Evolutionary conservation across 2,329 filamentous ascomycete species (phyloP), one percentile per base, ranked within the genome.

Genomic region (Didymella segeticola): DNA sequence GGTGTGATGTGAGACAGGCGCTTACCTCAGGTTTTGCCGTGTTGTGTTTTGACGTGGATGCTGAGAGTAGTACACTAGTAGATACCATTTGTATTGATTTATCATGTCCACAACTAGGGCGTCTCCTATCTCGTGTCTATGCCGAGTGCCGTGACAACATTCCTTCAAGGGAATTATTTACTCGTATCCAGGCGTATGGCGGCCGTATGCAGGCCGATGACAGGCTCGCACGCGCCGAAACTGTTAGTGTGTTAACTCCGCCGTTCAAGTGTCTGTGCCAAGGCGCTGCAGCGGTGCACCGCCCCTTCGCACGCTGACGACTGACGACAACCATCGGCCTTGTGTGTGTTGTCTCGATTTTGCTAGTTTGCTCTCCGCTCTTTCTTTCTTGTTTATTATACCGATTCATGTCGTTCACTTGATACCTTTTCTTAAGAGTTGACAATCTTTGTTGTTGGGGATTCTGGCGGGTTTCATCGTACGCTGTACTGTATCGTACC

Each of bases 391-490:
- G 25, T 34, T 57, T 38, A 48, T 41, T 45, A 47, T 36, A 48
- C 50, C 53, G 33, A 58, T 64, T 59, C 33, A 71, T 72, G 71
- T 71, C 68, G 67, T 61, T 71, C 68, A 57, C 63, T 71, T 67
- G n/a, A n/a, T 58, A 50, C 19, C 45, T 34, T 26, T 25, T 19
- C 37, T n/a, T n/a, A n/a, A n/a, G n/a, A n/a, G n/a, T n/a, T n/a
- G n/a, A n/a, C n/a, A n/a, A n/a, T 10, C 17, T 3, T 26, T 17
- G 43, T 47, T 23, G 34, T 19, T 5, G 20, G n/a, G 10, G 1
- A 14, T 4, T 17, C 3, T 27, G 20, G 22, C 14, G 10, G n/a
- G n/a, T n/a, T n/a, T n/a, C 22, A 19, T 12, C 19, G 34, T 17
- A 33, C 20, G 7, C n/a, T 9, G 43, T 23, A 37, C 31, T 14